These are phyloP conservation scores for Phaeophleospora eucalypticola DNA, from an alignment of 2,329 filamentous ascomycete species.

Conservation along the genomic window DNA sequence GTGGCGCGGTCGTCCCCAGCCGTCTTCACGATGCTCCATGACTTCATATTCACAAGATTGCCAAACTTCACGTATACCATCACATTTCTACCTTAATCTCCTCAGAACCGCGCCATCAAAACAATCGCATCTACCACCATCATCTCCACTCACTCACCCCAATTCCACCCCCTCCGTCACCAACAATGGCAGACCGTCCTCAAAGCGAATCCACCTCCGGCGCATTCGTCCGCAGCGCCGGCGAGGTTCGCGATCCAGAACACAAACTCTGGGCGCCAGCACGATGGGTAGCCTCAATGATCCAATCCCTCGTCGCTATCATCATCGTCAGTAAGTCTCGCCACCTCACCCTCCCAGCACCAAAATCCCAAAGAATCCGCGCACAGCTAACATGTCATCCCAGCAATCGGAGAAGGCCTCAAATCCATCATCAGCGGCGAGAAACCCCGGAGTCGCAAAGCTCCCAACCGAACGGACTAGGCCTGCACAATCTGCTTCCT, in stretches of 20 bases:
- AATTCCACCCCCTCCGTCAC: neutral
- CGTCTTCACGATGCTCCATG: too few species aligned
- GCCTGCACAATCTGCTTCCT: neutral
- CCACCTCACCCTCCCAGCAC: too few species aligned
- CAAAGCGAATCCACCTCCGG: conserved; percentile 17
- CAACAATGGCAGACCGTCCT: conserved; percentile 4
- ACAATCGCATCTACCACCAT: too few species aligned
- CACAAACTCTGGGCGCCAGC: conserved; percentile 26
- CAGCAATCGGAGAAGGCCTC: conserved; percentile 23
- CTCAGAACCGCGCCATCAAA: too few species aligned
- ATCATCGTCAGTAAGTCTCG: conserved; percentile 21
- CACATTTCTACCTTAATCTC: too few species aligned
- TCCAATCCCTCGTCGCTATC: conserved; percentile 26
- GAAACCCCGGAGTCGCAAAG: conserved; percentile 7
- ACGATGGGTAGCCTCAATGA: conserved; percentile 23
- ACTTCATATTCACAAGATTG: too few species aligned
- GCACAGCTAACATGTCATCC: conserved; percentile 7
- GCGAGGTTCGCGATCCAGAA: conserved; percentile 25
- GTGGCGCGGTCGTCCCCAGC: too few species aligned
- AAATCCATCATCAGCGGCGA: conserved; percentile 21
- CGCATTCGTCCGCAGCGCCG: conserved; percentile 24
- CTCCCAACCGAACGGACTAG: neutral
- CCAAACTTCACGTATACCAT: too few species aligned
- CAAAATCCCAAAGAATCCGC: neutral
- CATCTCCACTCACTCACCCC: neutral